Base-by-base conservation (phyloP, 2,329 filamentous ascomycete genomes). In the Geosmithia flava region DNA sequence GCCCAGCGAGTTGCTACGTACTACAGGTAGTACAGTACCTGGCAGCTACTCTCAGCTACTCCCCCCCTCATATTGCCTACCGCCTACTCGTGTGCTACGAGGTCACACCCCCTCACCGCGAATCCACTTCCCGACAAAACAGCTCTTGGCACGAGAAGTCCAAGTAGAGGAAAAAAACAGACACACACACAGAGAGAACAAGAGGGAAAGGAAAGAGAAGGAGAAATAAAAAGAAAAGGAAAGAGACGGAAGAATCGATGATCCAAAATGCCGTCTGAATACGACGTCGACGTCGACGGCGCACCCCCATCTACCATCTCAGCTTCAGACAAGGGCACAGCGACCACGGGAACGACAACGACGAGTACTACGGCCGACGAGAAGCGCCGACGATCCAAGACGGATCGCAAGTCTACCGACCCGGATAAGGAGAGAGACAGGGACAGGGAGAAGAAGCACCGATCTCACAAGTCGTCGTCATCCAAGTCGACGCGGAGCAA, bases 401-500 rank as follows among this genome's bases (percentile, higher is more conserved):
- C 64, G 7, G 66, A 68, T 50, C 61, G 62, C 47, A 67, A 66
- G 48, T 45, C 58, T 7, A 20, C 29, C n/a, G 59, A 60, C 39
- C 53, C 54, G 30, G 63, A 63, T 37, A 56, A 52, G 46, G 62
- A 63, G 3, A 30, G 45, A 52, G 54, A 51, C 62, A 68, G 20
- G 58, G 53, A 45, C 58, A 63, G 46, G 56, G 23, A 45, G 15
- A 45, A 33, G 27, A 45, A 45, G 27, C 44, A 37, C 41, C 61
- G 60, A 30, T 62, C 59, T 20, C 66, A 67, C 33, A 37, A 37
- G 33, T 53, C 64, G 65, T 50, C 23, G 23, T 50, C 23, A 8
- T 63, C 63, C 23, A 66, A 63, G 51, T 66, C 68, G 37, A 64
- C 65, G 45, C 66, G 63, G 43, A 69, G 66, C 53, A 71, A 67